Conservation (phyloP, 2,329 filamentous ascomycete species). For the Beauveria sp. region DNA sequence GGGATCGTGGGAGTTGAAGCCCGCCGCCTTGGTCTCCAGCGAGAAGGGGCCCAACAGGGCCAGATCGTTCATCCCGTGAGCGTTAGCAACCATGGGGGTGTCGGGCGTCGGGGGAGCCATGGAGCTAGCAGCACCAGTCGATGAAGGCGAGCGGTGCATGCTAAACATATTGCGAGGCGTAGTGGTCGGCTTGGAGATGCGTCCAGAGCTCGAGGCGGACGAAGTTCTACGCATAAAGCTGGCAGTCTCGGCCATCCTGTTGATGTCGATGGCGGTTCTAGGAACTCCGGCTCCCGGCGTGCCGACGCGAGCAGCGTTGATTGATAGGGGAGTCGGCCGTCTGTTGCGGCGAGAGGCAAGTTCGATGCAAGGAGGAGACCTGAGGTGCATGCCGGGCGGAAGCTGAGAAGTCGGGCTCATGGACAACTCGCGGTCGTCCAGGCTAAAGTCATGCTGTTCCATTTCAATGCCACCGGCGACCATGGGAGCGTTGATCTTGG, state of each 20-base stretch:
- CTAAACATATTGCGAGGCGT: constrained; percentile 34
- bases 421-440: constrained; percentile 1
- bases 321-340: constrained; percentile 37
- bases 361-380: constrained; percentile 43
- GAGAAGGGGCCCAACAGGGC: constrained; percentile 28
- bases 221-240: constrained; percentile 47
- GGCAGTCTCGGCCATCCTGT: constrained; percentile 35
- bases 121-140: constrained; percentile 28
- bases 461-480: constrained; percentile 12
- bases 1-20: constrained; percentile 30
- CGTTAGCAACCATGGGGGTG: constrained; percentile 35
- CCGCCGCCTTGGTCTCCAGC: constrained; percentile 23
- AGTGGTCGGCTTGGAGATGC: constrained; percentile 25
- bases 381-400: constrained; percentile 27
- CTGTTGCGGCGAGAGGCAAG: constrained; percentile 46
- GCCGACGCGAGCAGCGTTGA: constrained; percentile 36
- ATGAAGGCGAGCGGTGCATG: constrained; percentile 34
- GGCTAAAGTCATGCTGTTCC: constrained; percentile 17
- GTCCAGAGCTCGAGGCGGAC: constrained; percentile 38
- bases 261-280: constrained; percentile 40
- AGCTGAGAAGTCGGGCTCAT: constrained; percentile 9
- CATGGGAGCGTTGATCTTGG: constrained; percentile 21
- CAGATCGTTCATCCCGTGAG: constrained; percentile 32
- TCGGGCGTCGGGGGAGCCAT: constrained; percentile 43
- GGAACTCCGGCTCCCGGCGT: constrained; percentile 29